Conservation (phyloP, 169 alveolate species). For the Pseudocohnilembus persalinus region DNA sequence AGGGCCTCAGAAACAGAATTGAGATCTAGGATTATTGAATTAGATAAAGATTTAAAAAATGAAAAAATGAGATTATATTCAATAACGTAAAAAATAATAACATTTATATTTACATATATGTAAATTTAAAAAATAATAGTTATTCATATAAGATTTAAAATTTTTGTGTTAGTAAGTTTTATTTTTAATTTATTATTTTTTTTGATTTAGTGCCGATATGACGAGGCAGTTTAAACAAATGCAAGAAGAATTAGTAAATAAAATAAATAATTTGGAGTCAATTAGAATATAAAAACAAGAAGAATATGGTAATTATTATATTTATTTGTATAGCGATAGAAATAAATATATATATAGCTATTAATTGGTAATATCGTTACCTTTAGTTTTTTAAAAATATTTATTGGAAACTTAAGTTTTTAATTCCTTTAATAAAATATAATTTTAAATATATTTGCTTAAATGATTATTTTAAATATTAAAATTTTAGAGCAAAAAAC, state of each 20-base stretch:
- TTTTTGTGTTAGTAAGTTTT: too few species aligned
- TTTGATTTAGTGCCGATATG: conserved; percentile 58
- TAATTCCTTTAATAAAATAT: too few species aligned
- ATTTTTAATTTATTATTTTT: too few species aligned
- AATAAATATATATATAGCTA: too few species aligned
- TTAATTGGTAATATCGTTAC: too few species aligned
- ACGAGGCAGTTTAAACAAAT: conserved; percentile 66
- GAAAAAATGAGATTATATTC: conserved; percentile 45
- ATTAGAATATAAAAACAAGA: conserved; percentile 44
- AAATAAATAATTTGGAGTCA: conserved; percentile 32
- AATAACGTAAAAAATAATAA: conserved; percentile 25
- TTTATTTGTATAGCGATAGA: too few species aligned
- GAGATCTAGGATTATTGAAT: conserved; percentile 47
- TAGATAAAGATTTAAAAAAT: conserved; percentile 54
- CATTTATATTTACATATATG: too few species aligned
- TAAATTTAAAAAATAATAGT: too few species aligned
- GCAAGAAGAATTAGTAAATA: conserved; percentile 60
- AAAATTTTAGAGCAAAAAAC: conserved; percentile 36
- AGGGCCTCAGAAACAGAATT: conserved; percentile 67
- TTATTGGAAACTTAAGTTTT: too few species aligned
- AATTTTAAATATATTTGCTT: neutral
- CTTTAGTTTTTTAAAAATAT: too few species aligned
- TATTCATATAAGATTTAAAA: neutral
- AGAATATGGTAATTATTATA: conserved; percentile 14
- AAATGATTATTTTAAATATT: neutral